Evolutionary conservation across 768 basidiomycete species (phyloP).

Genomic region (Leucocoprinus leucothites): DNA sequence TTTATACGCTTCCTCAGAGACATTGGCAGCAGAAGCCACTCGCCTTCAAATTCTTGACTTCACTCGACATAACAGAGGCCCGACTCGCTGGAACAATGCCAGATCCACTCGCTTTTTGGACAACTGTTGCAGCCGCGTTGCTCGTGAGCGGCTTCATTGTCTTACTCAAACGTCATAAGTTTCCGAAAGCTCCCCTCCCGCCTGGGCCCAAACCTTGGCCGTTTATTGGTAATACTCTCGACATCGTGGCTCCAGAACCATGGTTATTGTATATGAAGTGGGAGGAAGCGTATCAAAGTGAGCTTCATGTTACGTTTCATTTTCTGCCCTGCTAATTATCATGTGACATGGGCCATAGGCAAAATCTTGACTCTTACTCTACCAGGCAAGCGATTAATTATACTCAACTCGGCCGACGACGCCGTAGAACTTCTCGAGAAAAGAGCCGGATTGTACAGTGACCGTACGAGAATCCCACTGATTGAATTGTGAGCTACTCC

Average conservation of each 20-base stretch:
- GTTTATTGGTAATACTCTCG: conserved; percentile 1
- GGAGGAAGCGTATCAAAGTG: background rate
- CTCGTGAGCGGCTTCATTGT: no score
- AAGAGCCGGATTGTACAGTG: conserved; percentile 5
- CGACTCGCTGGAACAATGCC: no score
- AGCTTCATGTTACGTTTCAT: background rate
- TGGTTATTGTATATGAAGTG: conserved; percentile 5
- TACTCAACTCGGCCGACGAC: conserved; percentile 1
- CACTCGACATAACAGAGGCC: no score
- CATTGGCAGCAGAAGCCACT: no score
- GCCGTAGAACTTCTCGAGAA: conserved; percentile 6
- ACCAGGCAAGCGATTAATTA: background rate
- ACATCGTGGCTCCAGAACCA: background rate
- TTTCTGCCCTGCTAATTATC: no score
- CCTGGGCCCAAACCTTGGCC: conserved; percentile 4
- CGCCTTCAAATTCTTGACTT: no score
- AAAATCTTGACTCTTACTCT: background rate
- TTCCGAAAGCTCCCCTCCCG: background rate
- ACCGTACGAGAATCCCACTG: background rate
- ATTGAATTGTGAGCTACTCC: background rate
- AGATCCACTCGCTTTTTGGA: no score
- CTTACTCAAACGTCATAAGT: no score
- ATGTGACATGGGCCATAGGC: no score
- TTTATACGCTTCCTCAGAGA: no score
- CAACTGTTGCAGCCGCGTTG: no score